These are phyloP conservation scores for Ascochyta clinopodiicola DNA, from an alignment of 2,329 filamentous ascomycete species.

Conservation along the genomic window DNA sequence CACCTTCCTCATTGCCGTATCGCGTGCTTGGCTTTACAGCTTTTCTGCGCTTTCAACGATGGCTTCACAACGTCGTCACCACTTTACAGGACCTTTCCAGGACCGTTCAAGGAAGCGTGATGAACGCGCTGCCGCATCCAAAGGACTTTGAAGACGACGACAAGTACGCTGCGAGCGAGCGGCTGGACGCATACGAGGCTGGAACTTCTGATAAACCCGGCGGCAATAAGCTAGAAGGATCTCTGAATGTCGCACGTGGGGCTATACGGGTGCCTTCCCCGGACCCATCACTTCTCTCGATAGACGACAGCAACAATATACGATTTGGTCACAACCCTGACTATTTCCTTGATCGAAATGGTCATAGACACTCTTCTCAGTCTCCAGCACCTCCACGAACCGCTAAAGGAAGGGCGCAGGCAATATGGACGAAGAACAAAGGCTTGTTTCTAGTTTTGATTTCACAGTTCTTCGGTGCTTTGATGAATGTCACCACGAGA, in stretches of 20 bases:
- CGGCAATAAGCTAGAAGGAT: slow-evolving; percentile 35
- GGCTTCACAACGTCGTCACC: slow-evolving; percentile 19
- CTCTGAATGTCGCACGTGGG: slow-evolving; percentile 34
- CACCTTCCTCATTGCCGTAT: slow-evolving; percentile 35
- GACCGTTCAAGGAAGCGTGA: slow-evolving; percentile 29
- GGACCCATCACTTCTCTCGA: slow-evolving; percentile 42
- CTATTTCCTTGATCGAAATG: slow-evolving; percentile 21
- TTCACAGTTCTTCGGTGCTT: slow-evolving; percentile 79
- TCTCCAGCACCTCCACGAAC: slow-evolving; percentile 32
- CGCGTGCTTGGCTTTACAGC: slow-evolving; percentile 25
- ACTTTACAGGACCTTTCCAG: slow-evolving; percentile 3
- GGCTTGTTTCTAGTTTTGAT: slow-evolving; percentile 75
- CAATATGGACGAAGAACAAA: slow-evolving; percentile 70
- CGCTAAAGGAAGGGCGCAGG: slow-evolving; percentile 26
- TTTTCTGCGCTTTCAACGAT: slow-evolving; percentile 17
- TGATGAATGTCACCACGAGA: slow-evolving; percentile 85
- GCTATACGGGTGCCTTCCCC: slow-evolving; percentile 44
- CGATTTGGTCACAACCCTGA: slow-evolving; percentile 34
- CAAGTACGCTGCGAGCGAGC: slow-evolving; percentile 20
- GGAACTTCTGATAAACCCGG: slow-evolving; percentile 34
- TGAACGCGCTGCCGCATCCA: slow-evolving; percentile 26
- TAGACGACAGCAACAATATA: slow-evolving; percentile 42
- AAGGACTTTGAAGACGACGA: slow-evolving; percentile 29
- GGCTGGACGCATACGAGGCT: slow-evolving; percentile 14
- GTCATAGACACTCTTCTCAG: slow-evolving; percentile 27